Conservation (phyloP, 1,139 yeast genomes). For the Kurtzmaniella quercitrusa region DNA sequence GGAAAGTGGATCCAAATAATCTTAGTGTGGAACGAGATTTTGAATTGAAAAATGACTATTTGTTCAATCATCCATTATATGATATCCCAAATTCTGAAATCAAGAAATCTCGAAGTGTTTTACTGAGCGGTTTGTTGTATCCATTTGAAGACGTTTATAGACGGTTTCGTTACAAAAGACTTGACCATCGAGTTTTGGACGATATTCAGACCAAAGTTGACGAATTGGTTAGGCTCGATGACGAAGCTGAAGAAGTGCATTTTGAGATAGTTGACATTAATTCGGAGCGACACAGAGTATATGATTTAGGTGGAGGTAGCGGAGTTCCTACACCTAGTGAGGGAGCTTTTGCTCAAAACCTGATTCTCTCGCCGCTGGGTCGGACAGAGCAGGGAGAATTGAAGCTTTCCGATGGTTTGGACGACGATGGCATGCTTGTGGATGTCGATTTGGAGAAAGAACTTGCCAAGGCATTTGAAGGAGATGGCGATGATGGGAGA, state of each 20-base stretch:
- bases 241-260: constrained; percentile 76
- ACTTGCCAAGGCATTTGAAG: constrained; percentile 38
- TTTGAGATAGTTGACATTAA: constrained; percentile 71
- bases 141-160: constrained; percentile 55
- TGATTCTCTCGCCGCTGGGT: background rate
- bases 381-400: constrained; percentile 12
- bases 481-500: constrained; percentile 7
- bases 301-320: constrained; percentile 3
- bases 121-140: constrained; percentile 77
- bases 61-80: constrained; percentile 45
- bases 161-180: constrained; percentile 49
- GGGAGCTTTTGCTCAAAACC: background rate
- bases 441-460: constrained; percentile 35
- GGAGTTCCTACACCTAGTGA: background rate
- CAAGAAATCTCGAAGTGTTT: constrained; percentile 42
- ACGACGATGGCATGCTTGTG: constrained; percentile 27
- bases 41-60: constrained; percentile 36
- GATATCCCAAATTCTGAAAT: constrained; percentile 39
- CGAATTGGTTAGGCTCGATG: constrained; percentile 70
- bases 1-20: constrained; percentile 47
- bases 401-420: constrained; percentile 13
- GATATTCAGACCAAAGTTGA: constrained; percentile 78
- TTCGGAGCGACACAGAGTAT: constrained; percentile 7
- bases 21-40: constrained; percentile 38
- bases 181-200: constrained; percentile 50